Conservation (phyloP, 2,329 filamentous ascomycete genomes). For the Dichotomopilus funicola region DNA sequence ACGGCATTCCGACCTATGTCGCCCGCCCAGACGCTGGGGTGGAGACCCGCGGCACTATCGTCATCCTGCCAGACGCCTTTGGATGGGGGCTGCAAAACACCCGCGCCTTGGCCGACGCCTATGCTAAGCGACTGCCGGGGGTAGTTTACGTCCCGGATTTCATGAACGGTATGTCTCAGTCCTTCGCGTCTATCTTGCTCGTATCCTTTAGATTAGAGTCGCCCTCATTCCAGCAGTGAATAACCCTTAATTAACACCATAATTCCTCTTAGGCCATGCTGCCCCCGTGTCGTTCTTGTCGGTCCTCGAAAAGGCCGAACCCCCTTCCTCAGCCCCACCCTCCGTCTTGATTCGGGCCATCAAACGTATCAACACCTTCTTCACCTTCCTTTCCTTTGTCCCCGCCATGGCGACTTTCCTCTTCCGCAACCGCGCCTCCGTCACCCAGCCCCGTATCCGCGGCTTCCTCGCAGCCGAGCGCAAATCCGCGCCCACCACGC, state of each 20-base stretch:
- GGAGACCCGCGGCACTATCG: constrained; percentile 36
- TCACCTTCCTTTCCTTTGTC: not conserved
- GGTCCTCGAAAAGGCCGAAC: not conserved
- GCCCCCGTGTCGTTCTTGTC: constrained; percentile 5
- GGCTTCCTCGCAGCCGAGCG: constrained; percentile 32
- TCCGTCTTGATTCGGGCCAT: not conserved
- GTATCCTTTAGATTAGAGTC: not conserved
- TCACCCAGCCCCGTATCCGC: constrained; percentile 29
- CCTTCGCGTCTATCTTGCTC: not conserved
- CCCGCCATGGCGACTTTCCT: constrained; percentile 8
- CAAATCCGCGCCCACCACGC: constrained; percentile 22
- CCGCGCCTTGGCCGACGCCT: constrained; percentile 41
- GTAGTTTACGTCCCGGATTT: constrained; percentile 46
- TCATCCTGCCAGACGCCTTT: constrained; percentile 45
- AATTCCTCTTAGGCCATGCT: constrained; percentile 3
- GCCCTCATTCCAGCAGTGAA: not conserved
- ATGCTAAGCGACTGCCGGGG: constrained; percentile 39
- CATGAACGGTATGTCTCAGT: constrained; percentile 35
- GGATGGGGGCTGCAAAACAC: constrained; percentile 45
- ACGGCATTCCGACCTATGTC: constrained; percentile 40
- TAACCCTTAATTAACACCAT: not conserved
- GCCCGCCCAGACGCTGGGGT: constrained; percentile 29
- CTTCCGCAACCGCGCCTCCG: constrained; percentile 6
- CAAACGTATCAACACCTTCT: not conserved
- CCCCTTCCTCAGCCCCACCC: not conserved